phyloP scores from a whole-genome alignment of 768 basidiomycete species.

The Suillus ampliporus region DNA sequence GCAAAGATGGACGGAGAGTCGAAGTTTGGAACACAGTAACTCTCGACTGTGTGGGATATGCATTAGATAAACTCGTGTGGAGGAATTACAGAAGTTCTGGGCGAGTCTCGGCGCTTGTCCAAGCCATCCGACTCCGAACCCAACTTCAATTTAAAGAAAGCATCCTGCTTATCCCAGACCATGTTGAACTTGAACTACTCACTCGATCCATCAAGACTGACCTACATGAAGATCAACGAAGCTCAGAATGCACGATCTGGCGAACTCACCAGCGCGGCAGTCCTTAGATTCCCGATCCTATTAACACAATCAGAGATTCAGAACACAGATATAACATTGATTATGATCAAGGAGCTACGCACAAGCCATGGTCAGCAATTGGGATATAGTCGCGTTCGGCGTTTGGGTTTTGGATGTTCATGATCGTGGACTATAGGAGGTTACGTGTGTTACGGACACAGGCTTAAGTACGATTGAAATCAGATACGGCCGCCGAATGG shows the following conservation, averaged over 20 bases:
- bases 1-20: slow-evolving; percentile 94
- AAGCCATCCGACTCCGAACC: background rate
- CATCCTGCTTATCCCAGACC: background rate
- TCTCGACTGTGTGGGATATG: slow-evolving; percentile 64
- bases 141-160: background rate
- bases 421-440: slow-evolving; percentile 32
- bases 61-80: background rate
- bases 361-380: slow-evolving; percentile 84
- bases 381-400: slow-evolving; percentile 70
- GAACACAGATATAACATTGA: slow-evolving; percentile 12
- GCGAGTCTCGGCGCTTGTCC: background rate
- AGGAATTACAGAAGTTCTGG: background rate
- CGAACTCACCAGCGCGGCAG: slow-evolving; percentile 69
- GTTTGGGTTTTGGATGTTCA: slow-evolving; percentile 61
- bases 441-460: background rate
- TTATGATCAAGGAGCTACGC: slow-evolving; percentile 32
- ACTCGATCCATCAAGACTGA: slow-evolving; percentile 87
- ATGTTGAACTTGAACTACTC: slow-evolving; percentile 19
- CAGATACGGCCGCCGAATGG: background rate
- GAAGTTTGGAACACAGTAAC: slow-evolving; percentile 91
- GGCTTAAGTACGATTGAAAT: background rate
- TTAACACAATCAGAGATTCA: slow-evolving; percentile 25
- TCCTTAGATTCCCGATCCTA: slow-evolving; percentile 87
- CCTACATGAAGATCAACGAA: slow-evolving; percentile 32
- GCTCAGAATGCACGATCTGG: background rate